phyloP scores from a whole-genome alignment of 352 stramenopile species.

The Saprolegnia parasitica region DNA sequence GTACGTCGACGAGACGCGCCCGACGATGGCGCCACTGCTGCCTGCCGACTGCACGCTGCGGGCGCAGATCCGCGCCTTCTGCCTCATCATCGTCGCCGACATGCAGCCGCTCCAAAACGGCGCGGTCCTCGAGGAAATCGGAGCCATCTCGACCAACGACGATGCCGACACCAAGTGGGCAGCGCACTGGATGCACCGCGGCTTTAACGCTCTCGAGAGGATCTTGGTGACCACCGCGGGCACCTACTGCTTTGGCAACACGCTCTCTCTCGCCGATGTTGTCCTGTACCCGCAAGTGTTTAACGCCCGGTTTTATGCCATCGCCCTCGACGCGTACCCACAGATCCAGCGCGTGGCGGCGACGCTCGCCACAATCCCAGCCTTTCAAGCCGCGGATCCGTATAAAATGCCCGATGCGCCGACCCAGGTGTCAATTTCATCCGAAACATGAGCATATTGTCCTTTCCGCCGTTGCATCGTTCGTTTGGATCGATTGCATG shows the following conservation, averaged over 20 bases:
- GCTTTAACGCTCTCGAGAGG: constrained; percentile 42
- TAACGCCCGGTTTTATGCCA: constrained; percentile 45
- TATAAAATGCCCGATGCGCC: constrained; percentile 36
- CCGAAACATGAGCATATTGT: background rate
- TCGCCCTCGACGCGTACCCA: constrained; percentile 55
- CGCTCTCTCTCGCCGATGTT: constrained; percentile 47
- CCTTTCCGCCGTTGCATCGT: no score
- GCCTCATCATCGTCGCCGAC: constrained; percentile 54
- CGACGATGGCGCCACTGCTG: constrained; percentile 34
- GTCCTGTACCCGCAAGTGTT: constrained; percentile 56
- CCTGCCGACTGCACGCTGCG: constrained; percentile 38
- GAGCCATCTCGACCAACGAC: constrained; percentile 28
- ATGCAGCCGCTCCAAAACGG: constrained; percentile 61
- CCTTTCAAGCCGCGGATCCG: constrained; percentile 43
- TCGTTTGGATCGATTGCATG: no score
- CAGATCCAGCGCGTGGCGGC: constrained; percentile 42
- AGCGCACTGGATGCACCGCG: constrained; percentile 34
- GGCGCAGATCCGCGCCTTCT: constrained; percentile 39
- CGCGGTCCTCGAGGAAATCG: constrained; percentile 35
- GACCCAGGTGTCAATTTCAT: no score
- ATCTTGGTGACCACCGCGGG: constrained; percentile 11
- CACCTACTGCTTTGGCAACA: constrained; percentile 41
- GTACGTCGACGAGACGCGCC: constrained; percentile 56
- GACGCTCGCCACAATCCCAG: constrained; percentile 38
- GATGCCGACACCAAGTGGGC: constrained; percentile 32